A percentile compares a stretch with the other conserved stretches of the same genome.
Conservation (phyloP, 345 rosid genomes). For the Ceriops tagal region DNA sequence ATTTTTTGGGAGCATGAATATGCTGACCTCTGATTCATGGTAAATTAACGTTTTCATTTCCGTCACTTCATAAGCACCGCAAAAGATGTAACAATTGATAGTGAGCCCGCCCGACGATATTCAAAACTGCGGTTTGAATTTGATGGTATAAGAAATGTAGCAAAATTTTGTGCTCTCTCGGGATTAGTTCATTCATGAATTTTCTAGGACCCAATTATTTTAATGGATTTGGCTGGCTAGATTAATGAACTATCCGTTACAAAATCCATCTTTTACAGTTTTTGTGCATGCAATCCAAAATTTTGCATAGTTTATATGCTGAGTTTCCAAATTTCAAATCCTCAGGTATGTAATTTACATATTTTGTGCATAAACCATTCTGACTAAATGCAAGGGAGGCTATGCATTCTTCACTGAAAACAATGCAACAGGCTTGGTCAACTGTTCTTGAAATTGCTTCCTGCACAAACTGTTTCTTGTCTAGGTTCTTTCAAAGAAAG, state of each 20-base stretch:
- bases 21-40: slow-evolving; percentile 17
- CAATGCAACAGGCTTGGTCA: no score
- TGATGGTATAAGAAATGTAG: slow-evolving; percentile 1
- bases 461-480: not conserved
- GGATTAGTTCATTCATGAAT: not conserved
- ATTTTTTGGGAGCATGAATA: slow-evolving; percentile 20
- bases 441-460: no score
- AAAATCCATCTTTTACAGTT: not conserved
- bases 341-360: no score
- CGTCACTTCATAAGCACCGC: slow-evolving; percentile 3
- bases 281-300: no score
- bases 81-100: slow-evolving; percentile 8
- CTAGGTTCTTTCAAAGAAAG: slow-evolving; percentile 39
- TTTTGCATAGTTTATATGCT: no score
- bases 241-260: no score
- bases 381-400: no score
- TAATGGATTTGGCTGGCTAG: no score
- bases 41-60: slow-evolving; percentile 18
- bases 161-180: not conserved
- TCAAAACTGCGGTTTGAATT: slow-evolving; percentile 4
- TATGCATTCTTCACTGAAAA: no score
- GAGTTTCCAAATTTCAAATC: no score
- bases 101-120: not conserved
- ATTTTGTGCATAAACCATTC: no score
- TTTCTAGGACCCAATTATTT: not conserved